These are phyloP conservation scores for Chaetomium sp. DNA, from an alignment of 2,329 filamentous ascomycete genomes.

Conservation along the genomic window DNA sequence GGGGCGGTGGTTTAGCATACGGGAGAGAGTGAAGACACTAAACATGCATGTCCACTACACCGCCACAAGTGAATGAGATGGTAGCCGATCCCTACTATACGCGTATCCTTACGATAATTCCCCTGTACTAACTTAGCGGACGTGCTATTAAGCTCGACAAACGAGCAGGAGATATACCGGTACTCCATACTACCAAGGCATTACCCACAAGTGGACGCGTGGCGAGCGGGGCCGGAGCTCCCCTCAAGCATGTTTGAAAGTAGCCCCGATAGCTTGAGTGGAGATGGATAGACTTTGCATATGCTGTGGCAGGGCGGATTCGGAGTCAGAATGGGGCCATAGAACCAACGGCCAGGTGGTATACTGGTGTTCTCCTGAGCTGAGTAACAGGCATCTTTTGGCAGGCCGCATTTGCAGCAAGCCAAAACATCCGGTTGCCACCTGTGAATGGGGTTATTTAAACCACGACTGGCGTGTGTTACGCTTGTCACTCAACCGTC, in stretches of 20 bases:
- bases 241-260: conserved; percentile 2
- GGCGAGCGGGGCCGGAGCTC: conserved; percentile 3
- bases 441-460: neutral
- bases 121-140: neutral
- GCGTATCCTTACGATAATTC: conserved; percentile 5
- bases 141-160: neutral
- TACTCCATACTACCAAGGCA: neutral
- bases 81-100: neutral
- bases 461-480: too few relatives aligned
- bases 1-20: neutral
- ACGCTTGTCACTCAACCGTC: neutral
- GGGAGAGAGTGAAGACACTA: neutral
- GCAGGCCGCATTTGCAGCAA: neutral
- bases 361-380: neutral
- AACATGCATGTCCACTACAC: neutral
- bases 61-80: too few relatives aligned
- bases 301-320: neutral
- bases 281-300: conserved; percentile 1
- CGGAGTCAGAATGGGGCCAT: neutral
- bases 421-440: neutral
- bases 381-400: neutral
- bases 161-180: neutral
- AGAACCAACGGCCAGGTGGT: neutral
- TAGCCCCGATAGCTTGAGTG: conserved; percentile 4
- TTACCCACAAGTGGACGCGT: neutral